Evolutionary conservation across 495 filamentous ascomycete genomes (phyloP).

Genomic region (Xylaria castorea): DNA sequence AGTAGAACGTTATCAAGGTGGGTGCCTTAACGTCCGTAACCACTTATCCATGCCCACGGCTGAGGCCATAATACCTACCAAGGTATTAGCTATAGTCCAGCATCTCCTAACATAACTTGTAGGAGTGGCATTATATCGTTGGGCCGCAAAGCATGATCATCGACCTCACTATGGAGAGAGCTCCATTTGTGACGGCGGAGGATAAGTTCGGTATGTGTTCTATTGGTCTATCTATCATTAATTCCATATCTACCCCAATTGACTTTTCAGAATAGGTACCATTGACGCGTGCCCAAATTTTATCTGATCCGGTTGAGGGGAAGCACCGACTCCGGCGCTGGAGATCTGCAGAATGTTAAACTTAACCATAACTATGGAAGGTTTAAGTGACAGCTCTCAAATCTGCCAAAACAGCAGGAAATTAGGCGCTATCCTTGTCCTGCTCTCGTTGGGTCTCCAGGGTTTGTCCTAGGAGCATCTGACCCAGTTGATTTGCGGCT

Average conservation of each 20-base stretch:
- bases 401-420: neutral
- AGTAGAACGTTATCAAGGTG: too few species aligned
- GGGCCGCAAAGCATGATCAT: neutral
- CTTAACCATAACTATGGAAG: neutral
- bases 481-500: neutral
- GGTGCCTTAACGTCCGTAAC: too few species aligned
- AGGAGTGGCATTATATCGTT: neutral
- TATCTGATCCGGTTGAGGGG: neutral
- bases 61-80: too few species aligned
- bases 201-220: neutral
- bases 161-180: neutral
- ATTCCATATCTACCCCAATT: neutral
- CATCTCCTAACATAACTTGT: neutral
- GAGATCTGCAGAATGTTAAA: neutral
- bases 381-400: neutral
- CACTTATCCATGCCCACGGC: too few species aligned
- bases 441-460: neutral
- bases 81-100: neutral
- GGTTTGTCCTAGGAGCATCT: slow-evolving; percentile 1
- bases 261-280: neutral
- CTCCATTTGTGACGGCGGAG: neutral
- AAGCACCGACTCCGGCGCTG: neutral
- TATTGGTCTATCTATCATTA: neutral
- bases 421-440: neutral
- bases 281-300: neutral